Evolutionary conservation across 2,329 filamentous ascomycete species (phyloP), one percentile per base, ranked within the genome.

Genomic region (Neopestalotiopsis clavispora): DNA sequence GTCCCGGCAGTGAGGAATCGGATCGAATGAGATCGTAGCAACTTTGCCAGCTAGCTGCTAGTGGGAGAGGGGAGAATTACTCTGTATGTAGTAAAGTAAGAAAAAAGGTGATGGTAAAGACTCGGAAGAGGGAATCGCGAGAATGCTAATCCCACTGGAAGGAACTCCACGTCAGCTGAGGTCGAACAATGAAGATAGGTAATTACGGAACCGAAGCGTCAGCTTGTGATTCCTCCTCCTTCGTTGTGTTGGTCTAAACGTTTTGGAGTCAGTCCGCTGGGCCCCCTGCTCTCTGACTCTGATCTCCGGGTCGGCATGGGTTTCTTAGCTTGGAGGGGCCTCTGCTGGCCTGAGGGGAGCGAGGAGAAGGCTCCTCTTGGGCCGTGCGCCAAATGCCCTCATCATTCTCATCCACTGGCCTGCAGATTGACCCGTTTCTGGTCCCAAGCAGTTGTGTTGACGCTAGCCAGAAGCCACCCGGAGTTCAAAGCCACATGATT

Each of bases 221-320:
- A 62, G 59, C 59, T 62, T 62, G 59, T 62, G 59, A 62, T 62
- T 62, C n/a, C 34, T 62, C n/a, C 34, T 62, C 14, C 59, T n/a
- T 6, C 34, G 59, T 62, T 40, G 34, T n/a, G 30, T 38, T 62
- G 59, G n/a, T 12, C 30, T 40, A 14, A 23, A 52, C 45, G 45
- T 23, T 52, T 52, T 52, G 45, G 45, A 20, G 42, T 6, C 17
- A 17, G 45, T 20, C n/a, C 45, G 17, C 45, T 9, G 45, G 45
- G 6, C 17, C 45, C 45, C 45, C n/a, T 52, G 45, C n/a, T 20
- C 45, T 52, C 17, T 52, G 45, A 52, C 45, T 52, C n/a, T 52
- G 45, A 23, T 52, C 45, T 52, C 45, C 45, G 45, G 45, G 17
- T 52, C 45, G 45, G 45, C 45, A n/a, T 52, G 45, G 45, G 45